These are phyloP conservation scores for Nemania serpens DNA, from an alignment of 2,329 filamentous ascomycete genomes.

Conservation along the genomic window DNA sequence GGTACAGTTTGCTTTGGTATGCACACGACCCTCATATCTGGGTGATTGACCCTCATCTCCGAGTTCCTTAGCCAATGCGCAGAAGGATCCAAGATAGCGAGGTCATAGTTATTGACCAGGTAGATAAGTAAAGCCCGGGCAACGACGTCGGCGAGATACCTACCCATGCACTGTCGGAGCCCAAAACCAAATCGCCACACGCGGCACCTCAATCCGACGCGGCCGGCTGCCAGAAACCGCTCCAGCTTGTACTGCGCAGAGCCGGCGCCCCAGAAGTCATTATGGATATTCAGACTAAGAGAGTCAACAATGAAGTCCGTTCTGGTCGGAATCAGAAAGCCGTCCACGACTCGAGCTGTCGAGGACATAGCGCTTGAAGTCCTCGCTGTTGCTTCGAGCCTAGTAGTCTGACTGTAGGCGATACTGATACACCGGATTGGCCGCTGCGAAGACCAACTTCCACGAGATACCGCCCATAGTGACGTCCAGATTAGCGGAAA, in stretches of 20 bases:
- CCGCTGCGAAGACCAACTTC: constrained; percentile 46
- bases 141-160: constrained; percentile 46
- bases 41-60: constrained; percentile 1
- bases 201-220: constrained; percentile 41
- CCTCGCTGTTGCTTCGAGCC: background rate
- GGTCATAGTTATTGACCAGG: background rate
- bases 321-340: constrained; percentile 44
- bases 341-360: constrained; percentile 33
- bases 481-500: constrained; percentile 44
- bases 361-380: background rate
- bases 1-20: background rate
- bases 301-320: constrained; percentile 50
- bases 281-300: constrained; percentile 48
- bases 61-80: background rate
- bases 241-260: constrained; percentile 42
- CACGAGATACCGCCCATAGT: constrained; percentile 47
- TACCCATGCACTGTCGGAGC: constrained; percentile 49
- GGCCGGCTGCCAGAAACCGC: constrained; percentile 33
- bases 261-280: constrained; percentile 47
- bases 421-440: constrained; percentile 36
- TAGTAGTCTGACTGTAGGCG: constrained; percentile 32
- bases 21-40: background rate
- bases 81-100: background rate
- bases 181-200: constrained; percentile 54
- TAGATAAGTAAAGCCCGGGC: constrained; percentile 31